Evolutionary conservation across 768 basidiomycete genomes (phyloP), one percentile per base, ranked within the genome.

Genomic region (Boletus rufocinnamomeus): DNA sequence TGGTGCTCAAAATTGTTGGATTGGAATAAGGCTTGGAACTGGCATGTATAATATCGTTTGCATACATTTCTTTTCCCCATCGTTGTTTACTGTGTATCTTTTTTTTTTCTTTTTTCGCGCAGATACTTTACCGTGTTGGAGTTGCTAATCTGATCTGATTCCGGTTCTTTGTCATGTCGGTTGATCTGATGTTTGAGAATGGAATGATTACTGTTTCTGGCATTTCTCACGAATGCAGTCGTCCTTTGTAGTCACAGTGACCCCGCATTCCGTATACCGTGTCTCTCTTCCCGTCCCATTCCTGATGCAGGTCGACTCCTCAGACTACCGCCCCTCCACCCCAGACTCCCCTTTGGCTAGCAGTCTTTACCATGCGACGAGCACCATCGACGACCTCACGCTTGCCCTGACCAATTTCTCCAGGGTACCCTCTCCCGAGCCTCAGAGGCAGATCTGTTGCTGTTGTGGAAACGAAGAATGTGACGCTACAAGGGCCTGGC

Each of bases 371-470:
- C 76, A 79, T 66, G 80, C 82, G 21, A 80, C 81, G 5, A 80
- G 73, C 59, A 89, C 86, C 51, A 85, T 93, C 71, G 88, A 94
- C 75, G 88, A 93, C 72, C 78, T 94, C 47, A 93, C 90, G 0
- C 74, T 81, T 43, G 89, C 89, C 4, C 71, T 94, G 59, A 77
- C 84, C 52, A 84, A 85, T 69, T 87, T 89, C 72, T 89, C 91
- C 32, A 82, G 86, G 40, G 77, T 84, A 21, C 82, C 85, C 2
- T 89, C 90, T n/a, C 91, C 89, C 23, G 90, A 91, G 54, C 84
- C 82, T 27, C 76, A 77, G 30, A 67, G 75, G 38, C 65, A 78
- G 35, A 64, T 83, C 17, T 72, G 73, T 27, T 92, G 92, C 61
- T 89, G 89, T 63, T 90, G 91, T 69, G 80, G 79, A 27, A 75